These are phyloP conservation scores for Ophiostoma pallidulum DNA, from an alignment of 2,329 filamentous ascomycete genomes.

Conservation along the genomic window DNA sequence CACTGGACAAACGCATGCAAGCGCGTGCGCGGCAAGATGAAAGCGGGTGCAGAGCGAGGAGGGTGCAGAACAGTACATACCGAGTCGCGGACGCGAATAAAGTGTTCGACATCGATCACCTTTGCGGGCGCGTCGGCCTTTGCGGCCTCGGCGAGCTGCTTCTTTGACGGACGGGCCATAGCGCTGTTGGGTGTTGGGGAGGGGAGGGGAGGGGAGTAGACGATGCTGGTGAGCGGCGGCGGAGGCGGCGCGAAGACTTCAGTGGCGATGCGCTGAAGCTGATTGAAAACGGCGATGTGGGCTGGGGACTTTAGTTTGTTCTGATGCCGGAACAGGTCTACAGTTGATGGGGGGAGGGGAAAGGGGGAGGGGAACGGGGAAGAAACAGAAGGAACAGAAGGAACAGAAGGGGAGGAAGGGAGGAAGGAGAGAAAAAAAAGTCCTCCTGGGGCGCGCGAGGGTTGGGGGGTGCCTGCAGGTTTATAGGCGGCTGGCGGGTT, in stretches of 20 bases:
- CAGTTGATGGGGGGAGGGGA: neutral
- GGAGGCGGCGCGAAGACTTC: slow-evolving; percentile 1
- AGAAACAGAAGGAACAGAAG: neutral
- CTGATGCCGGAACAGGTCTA: slow-evolving; percentile 13
- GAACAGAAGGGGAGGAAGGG: slow-evolving; percentile 5
- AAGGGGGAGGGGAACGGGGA: neutral
- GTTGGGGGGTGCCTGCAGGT: slow-evolving; percentile 16
- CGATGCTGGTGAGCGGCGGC: neutral
- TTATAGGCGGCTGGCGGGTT: slow-evolving; percentile 19
- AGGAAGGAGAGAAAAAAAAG: slow-evolving; percentile 5
- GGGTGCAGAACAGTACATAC: slow-evolving; percentile 43
- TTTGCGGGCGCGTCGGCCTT: slow-evolving; percentile 29
- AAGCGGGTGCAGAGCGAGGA: too few relatives aligned
- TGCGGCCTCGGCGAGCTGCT: slow-evolving; percentile 20
- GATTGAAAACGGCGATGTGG: slow-evolving; percentile 10
- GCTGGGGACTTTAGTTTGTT: slow-evolving; percentile 8
- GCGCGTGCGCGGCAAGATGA: too few relatives aligned
- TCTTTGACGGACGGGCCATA: slow-evolving; percentile 21
- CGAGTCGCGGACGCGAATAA: slow-evolving; percentile 69
- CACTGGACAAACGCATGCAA: too few relatives aligned
- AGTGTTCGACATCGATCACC: slow-evolving; percentile 62
- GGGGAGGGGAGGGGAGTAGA: slow-evolving; percentile 12
- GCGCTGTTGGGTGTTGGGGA: slow-evolving; percentile 10
- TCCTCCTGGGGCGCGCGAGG: slow-evolving; percentile 12
- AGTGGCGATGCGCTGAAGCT: slow-evolving; percentile 15